phyloP scores from a whole-genome alignment of 2,329 filamentous ascomycete species.

The Fusarium subglutinans region DNA sequence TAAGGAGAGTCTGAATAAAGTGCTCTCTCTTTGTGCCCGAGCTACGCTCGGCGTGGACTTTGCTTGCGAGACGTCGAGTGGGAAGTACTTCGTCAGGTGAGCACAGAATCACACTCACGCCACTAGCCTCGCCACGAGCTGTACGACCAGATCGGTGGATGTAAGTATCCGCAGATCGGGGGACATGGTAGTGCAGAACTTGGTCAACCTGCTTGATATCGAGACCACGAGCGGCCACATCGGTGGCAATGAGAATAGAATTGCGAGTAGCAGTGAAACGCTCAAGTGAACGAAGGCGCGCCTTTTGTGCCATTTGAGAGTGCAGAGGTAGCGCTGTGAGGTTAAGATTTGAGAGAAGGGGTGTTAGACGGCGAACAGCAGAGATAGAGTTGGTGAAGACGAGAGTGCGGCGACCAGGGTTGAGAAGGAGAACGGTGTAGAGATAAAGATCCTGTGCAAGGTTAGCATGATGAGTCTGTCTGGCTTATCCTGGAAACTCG shows the following conservation, averaged over 20 bases:
- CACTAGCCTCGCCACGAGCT: conserved; percentile 80
- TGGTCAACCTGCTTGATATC: conserved; percentile 92
- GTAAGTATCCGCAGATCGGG: conserved; percentile 89
- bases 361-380: conserved; percentile 84
- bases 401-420: conserved; percentile 81
- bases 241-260: conserved; percentile 85
- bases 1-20: conserved; percentile 81
- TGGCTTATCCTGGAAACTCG: conserved; percentile 47
- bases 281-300: conserved; percentile 90
- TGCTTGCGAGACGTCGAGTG: conserved; percentile 83
- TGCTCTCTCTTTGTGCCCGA: conserved; percentile 62
- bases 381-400: conserved; percentile 98
- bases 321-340: conserved; percentile 82
- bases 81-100: conserved; percentile 89
- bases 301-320: conserved; percentile 95
- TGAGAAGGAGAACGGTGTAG: conserved; percentile 85
- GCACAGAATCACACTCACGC: conserved; percentile 88
- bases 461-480: conserved; percentile 1
- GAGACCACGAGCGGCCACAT: conserved; percentile 91
- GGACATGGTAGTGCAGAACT: conserved; percentile 94
- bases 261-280: conserved; percentile 78
- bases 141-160: conserved; percentile 96
- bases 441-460: conserved; percentile 80
- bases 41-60: conserved; percentile 76
- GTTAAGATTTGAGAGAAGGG: conserved; percentile 83